Base-by-base conservation (phyloP, 805 yeast genomes). In the Metschnikowia orientalis region DNA sequence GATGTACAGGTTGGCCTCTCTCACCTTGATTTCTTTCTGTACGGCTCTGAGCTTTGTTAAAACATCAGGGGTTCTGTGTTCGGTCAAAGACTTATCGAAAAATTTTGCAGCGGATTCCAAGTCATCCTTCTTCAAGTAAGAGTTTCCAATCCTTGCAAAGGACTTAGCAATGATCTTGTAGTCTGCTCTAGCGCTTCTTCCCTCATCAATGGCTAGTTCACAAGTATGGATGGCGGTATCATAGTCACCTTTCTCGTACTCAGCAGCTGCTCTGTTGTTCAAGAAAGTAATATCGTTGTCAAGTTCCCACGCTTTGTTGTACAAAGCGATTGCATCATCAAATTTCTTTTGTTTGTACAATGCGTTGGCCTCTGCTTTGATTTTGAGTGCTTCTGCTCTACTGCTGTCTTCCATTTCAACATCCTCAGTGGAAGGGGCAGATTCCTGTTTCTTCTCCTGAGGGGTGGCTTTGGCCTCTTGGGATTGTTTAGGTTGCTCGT, bases 241-340 rank as follows among this genome's bases (percentile, higher is more conserved):
- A 52, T 75, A 84, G 53, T 88, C 96, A 42, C 92, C 95, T 60
- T 89, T 87, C 66, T 92, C 99, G 54, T 63, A 92, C 63, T 92
- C 95, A 20, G 98, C 99, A 37, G 99, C 97, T 23, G 98, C 92
- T 53, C 94, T 79, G 71, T 92, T 92, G 70, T 94, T 92, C 57
- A 92, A 72, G 57, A 83, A 92, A 1, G 97, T 90, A 53, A 90
- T 86, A 56, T 92, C 97, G 53, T 79, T 73, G 63, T 69, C 62
- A 13, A 78, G 57, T 20, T 79, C 82, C 83, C 87, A 92, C 2
- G 99, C 99, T 54, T 79, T 73, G 55, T 84, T 69, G 65, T 92
- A 92, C 42, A 77, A 68, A 37, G 66, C 86, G 56, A 92, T 90
- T 26, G 99, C 98, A 53, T 82, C 95, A 54, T 87, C 96, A 47